A percentile compares a stretch with the other conserved stretches of the same genome.
Conservation (phyloP, 129 eudicot genomes). For the Rutidosis leptorrhynchoides region DNA sequence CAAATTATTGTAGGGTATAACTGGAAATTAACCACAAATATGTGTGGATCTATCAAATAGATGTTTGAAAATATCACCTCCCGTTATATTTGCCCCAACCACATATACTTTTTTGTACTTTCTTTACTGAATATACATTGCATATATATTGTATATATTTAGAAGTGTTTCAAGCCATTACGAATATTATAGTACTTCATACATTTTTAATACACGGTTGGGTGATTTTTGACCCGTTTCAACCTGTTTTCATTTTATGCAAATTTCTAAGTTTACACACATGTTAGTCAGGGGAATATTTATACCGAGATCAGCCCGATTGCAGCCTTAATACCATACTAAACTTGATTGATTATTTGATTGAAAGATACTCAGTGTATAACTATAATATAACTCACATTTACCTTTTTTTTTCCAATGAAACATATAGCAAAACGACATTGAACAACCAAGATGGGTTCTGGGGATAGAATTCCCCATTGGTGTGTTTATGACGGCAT, state of each 20-base stretch:
- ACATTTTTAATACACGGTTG: background rate
- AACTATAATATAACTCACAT: slow-evolving; percentile 23
- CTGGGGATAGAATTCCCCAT: slow-evolving; percentile 28
- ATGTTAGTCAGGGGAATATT: background rate
- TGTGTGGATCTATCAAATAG: no score
- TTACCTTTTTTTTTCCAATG: slow-evolving; percentile 8
- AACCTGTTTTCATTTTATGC: background rate
- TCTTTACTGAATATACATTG: no score
- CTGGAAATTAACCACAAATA: no score
- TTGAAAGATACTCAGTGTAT: background rate
- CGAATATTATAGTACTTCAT: background rate
- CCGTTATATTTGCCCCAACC: no score
- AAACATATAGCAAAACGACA: slow-evolving; percentile 14
- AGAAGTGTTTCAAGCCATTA: background rate
- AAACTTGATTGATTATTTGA: background rate
- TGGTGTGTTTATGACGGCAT: slow-evolving; percentile 69
- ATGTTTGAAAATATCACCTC: no score
- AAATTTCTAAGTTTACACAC: background rate
- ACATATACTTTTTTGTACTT: no score
- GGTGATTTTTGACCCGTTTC: slow-evolving; percentile 2
- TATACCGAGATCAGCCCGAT: background rate
- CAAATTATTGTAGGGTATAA: no score
- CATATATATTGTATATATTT: no score
- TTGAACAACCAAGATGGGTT: slow-evolving; percentile 43
- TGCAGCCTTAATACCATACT: slow-evolving; percentile 3